Evolutionary conservation across 805 yeast genomes (phyloP).

Genomic region (Zygoascus flipseniorum): DNA sequence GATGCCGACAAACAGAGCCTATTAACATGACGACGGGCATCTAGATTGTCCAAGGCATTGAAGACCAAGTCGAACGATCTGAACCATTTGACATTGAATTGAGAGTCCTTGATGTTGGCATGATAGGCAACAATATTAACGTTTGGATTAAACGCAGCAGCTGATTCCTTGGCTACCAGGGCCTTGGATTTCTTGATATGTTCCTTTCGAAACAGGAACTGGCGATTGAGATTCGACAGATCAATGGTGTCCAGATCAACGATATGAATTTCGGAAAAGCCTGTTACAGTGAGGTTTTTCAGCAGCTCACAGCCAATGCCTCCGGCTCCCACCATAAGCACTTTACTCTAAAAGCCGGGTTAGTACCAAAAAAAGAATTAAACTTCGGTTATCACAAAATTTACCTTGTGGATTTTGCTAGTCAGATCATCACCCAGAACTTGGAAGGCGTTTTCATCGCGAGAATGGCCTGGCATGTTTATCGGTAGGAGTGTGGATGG

Average conservation of each 20-base stretch:
- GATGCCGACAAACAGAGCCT: constrained; percentile 64
- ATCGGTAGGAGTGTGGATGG: too few species aligned
- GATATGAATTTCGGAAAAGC: constrained; percentile 79
- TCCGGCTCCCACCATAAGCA: constrained; percentile 88
- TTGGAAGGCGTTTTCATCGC: background rate
- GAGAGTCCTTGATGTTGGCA: constrained; percentile 78
- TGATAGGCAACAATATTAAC: constrained; percentile 71
- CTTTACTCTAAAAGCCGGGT: constrained; percentile 26
- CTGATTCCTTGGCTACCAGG: constrained; percentile 75
- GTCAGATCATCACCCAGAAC: constrained; percentile 1
- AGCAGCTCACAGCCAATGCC: constrained; percentile 92
- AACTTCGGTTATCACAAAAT: too few species aligned
- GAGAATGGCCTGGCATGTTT: background rate
- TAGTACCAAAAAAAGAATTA: background rate
- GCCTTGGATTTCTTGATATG: constrained; percentile 89
- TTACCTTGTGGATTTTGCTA: constrained; percentile 1
- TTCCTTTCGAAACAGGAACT: constrained; percentile 78
- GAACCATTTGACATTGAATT: constrained; percentile 73
- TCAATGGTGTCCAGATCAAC: constrained; percentile 97
- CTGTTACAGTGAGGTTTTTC: constrained; percentile 69
- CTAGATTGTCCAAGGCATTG: constrained; percentile 90
- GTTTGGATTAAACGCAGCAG: constrained; percentile 56
- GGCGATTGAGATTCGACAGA: constrained; percentile 84
- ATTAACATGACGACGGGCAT: constrained; percentile 87
- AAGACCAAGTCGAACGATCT: constrained; percentile 66